These are phyloP conservation scores for Claviceps digitariae DNA, from an alignment of 2,329 filamentous ascomycete genomes.

Conservation along the genomic window DNA sequence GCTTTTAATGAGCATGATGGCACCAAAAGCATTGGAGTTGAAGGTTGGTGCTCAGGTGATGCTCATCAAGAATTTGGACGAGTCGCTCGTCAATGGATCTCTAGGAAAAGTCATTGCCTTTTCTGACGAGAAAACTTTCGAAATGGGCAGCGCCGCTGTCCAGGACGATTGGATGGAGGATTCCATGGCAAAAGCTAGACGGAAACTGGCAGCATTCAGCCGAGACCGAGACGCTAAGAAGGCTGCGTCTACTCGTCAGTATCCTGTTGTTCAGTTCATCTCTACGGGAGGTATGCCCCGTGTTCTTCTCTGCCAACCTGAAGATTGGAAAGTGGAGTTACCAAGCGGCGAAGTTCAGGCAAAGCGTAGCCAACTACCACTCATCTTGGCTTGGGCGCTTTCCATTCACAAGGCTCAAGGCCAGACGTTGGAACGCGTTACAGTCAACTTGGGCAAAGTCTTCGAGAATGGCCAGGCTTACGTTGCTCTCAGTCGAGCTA, in stretches of 20 bases:
- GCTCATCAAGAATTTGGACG: slow-evolving; percentile 99
- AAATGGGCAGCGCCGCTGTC: slow-evolving; percentile 26
- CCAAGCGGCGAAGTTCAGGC: slow-evolving; percentile 90
- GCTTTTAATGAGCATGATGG: slow-evolving; percentile 83
- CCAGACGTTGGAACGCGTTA: slow-evolving; percentile 84
- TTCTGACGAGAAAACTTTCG: slow-evolving; percentile 25
- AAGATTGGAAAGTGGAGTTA: slow-evolving; percentile 95
- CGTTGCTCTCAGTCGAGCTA: slow-evolving; percentile 87
- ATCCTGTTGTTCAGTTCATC: slow-evolving; percentile 74
- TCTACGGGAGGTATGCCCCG: slow-evolving; percentile 55
- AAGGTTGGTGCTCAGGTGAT: slow-evolving; percentile 95
- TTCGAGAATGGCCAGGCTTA: slow-evolving; percentile 98
- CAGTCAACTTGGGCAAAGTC: slow-evolving; percentile 80
- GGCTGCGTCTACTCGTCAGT: slow-evolving; percentile 42
- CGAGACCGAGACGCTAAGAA: slow-evolving; percentile 27
- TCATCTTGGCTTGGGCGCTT: slow-evolving; percentile 92
- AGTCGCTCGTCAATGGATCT: slow-evolving; percentile 85
- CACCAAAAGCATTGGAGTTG: slow-evolving; percentile 62
- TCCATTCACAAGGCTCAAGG: slow-evolving; percentile 98
- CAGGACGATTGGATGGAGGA: slow-evolving; percentile 29
- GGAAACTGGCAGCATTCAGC: slow-evolving; percentile 41
- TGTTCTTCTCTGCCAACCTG: slow-evolving; percentile 63
- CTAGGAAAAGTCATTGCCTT: slow-evolving; percentile 60
- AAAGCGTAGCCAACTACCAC: slow-evolving; percentile 64
- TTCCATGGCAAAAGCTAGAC: slow-evolving; percentile 33